A percentile compares a stretch with the other conserved stretches of the same genome.
phyloP scores from a whole-genome alignment of 2,329 filamentous ascomycete genomes.

The Penicillium sp. region DNA sequence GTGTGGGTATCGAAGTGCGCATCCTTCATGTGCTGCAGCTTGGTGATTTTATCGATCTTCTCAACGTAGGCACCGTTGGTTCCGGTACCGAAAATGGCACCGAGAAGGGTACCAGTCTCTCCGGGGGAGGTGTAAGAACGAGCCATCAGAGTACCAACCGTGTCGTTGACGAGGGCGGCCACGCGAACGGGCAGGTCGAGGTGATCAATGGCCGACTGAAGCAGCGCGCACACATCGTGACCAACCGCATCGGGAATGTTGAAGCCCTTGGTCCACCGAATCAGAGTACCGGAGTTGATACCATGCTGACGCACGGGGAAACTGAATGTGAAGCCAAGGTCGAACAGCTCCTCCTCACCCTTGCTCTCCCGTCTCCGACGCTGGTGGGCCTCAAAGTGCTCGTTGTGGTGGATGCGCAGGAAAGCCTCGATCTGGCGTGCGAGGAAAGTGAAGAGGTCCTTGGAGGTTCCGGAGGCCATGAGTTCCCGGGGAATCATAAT shows the following conservation, averaged over 20 bases:
- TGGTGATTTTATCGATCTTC: conserved; percentile 82
- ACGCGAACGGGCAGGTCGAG: conserved; percentile 87
- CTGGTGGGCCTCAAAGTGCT: conserved; percentile 75
- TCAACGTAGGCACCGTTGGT: conserved; percentile 98
- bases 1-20: conserved; percentile 71
- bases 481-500: conserved; percentile 84
- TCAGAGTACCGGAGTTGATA: conserved; percentile 91
- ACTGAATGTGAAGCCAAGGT: conserved; percentile 97
- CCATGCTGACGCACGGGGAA: conserved; percentile 93
- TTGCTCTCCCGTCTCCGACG: conserved; percentile 64
- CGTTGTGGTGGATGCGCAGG: conserved; percentile 80
- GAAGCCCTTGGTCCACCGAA: conserved; percentile 98
- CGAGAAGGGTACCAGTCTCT: conserved; percentile 83
- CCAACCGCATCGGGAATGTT: conserved; percentile 93
- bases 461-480: conserved; percentile 84
- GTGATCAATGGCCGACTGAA: conserved; percentile 86
- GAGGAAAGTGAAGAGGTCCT: conserved; percentile 88
- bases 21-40: conserved; percentile 61
- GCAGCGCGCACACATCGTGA: conserved; percentile 87
- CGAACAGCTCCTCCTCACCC: conserved; percentile 77
- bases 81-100: conserved; percentile 95
- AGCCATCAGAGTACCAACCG: conserved; percentile 96
- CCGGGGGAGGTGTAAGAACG: conserved; percentile 91
- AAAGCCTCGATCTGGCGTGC: conserved; percentile 91
- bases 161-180: conserved; percentile 96